Percentiles rank a stretch among this genome's conserved stretches.
phyloP scores from a whole-genome alignment of 2,329 filamentous ascomycete genomes.

The Colletotrichum sp. region DNA sequence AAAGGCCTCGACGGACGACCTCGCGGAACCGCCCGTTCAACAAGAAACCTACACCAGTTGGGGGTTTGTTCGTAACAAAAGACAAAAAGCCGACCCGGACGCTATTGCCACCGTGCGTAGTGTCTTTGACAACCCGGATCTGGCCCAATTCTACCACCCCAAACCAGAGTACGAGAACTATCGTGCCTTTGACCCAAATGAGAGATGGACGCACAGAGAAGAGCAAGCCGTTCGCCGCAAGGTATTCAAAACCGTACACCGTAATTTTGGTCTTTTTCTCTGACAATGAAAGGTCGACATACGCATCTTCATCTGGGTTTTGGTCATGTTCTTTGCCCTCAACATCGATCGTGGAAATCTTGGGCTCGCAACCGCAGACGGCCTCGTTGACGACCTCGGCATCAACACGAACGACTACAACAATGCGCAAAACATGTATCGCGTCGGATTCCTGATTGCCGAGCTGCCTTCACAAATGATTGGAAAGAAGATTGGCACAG shows the following conservation, averaged over 20 bases:
- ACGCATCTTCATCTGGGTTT: background rate
- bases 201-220: background rate
- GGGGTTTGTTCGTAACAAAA: background rate
- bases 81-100: background rate
- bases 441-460: too few relatives aligned
- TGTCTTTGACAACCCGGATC: background rate
- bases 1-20: background rate
- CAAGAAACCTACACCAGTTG: background rate
- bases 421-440: too few relatives aligned
- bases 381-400: constrained; percentile 59
- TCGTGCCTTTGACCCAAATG: background rate
- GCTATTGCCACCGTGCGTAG: background rate
- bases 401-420: constrained; percentile 43
- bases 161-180: background rate
- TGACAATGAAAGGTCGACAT: background rate
- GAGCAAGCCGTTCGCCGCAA: background rate
- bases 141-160: background rate
- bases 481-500: too few relatives aligned
- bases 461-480: too few relatives aligned
- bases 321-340: constrained; percentile 59
- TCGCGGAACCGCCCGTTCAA: background rate
- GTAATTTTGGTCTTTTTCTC: rapidly evolving
- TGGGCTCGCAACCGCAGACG: constrained; percentile 65
- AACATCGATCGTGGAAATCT: constrained; percentile 69
- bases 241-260: background rate